Evolutionary conservation across 2,329 filamentous ascomycete species (phyloP).

Genomic region (Venturia aucupariae): DNA sequence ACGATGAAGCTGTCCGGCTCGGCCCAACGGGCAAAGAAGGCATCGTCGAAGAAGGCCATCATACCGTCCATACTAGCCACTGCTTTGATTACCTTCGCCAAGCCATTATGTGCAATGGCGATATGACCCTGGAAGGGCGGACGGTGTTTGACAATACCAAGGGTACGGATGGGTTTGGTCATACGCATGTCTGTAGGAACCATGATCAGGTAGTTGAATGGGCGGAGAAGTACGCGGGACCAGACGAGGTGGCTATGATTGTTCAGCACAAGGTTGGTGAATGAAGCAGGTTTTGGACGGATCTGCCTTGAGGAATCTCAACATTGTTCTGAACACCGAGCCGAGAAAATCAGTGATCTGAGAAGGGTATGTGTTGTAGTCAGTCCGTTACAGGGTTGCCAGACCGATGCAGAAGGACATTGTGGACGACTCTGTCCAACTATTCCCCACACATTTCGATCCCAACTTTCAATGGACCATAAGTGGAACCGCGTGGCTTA

Average conservation of each 20-base stretch:
- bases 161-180: constrained; percentile 7
- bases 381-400: too few species aligned
- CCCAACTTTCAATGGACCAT: too few species aligned
- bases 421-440: too few species aligned
- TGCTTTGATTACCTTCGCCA: constrained; percentile 11
- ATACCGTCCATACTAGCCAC: constrained; percentile 7
- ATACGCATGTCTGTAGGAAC: constrained; percentile 9
- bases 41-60: not conserved
- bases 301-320: too few species aligned
- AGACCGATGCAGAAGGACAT: too few species aligned
- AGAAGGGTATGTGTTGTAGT: too few species aligned
- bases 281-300: too few species aligned
- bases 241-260: not conserved
- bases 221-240: not conserved
- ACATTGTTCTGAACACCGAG: too few species aligned
- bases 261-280: not conserved
- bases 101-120: constrained; percentile 8
- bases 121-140: constrained; percentile 4
- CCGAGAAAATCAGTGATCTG: too few species aligned
- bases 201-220: not conserved
- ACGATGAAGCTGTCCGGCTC: constrained; percentile 1
- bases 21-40: not conserved
- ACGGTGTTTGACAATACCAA: not conserved
- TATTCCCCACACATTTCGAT: too few species aligned
- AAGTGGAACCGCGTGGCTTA: too few species aligned